Evolutionary conservation across 768 basidiomycete species (phyloP).

Genomic region (Grammothele lineata): DNA sequence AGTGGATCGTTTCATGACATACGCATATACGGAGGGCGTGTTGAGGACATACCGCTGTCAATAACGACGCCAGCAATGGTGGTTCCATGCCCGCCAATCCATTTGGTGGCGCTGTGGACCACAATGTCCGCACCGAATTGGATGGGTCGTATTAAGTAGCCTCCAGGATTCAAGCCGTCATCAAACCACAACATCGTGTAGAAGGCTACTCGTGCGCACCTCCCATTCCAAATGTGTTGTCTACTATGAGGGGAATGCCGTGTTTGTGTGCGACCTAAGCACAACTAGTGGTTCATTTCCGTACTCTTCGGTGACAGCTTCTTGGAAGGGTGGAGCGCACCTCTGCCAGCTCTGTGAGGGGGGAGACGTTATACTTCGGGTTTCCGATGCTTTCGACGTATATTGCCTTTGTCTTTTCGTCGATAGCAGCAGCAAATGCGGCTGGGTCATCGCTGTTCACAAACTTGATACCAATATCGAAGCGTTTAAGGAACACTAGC

Average conservation of each 20-base stretch:
- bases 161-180: too few relatives aligned
- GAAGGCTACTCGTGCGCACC: constrained; percentile 34
- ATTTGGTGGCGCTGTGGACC: constrained; percentile 79
- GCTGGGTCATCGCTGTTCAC: constrained; percentile 52
- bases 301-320: not conserved
- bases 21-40: not conserved
- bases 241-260: constrained; percentile 74
- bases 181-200: too few relatives aligned
- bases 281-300: not conserved
- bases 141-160: constrained; percentile 66
- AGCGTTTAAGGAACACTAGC: constrained; percentile 65
- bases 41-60: constrained; percentile 50
- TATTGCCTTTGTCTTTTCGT: constrained; percentile 73
- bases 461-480: constrained; percentile 62
- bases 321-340: constrained; percentile 26
- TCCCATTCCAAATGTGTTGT: constrained; percentile 77
- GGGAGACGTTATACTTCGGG: constrained; percentile 65
- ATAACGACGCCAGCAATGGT: constrained; percentile 75
- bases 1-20: too few relatives aligned
- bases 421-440: constrained; percentile 63
- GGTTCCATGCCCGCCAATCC: constrained; percentile 81
- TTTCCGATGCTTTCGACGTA: constrained; percentile 80
- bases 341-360: constrained; percentile 66
- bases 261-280: constrained; percentile 63
- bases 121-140: constrained; percentile 76